phyloP scores from a whole-genome alignment of 441 rosid species.

The Adansonia grandidieri region DNA sequence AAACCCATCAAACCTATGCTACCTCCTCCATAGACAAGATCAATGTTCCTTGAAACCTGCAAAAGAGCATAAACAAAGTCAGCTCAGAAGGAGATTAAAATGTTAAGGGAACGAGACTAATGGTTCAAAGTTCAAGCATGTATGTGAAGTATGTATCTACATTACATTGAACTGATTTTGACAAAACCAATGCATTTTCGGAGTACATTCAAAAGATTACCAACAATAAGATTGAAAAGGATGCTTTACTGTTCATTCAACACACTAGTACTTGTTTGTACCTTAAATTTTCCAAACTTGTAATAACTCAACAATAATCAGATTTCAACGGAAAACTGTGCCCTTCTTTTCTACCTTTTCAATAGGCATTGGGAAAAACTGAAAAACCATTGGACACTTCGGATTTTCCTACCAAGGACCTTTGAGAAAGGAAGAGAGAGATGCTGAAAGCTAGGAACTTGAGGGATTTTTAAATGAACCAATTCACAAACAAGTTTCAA shows the following conservation, averaged over 20 bases:
- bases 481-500: constrained; percentile 31
- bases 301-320: background rate
- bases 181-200: constrained; percentile 30
- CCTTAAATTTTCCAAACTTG: constrained; percentile 19
- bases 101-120: constrained; percentile 14
- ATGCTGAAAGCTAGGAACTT: constrained; percentile 17
- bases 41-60: constrained; percentile 89
- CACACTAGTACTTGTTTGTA: constrained; percentile 2
- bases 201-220: constrained; percentile 21
- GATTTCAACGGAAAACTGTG: background rate
- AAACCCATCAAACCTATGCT: constrained; percentile 94
- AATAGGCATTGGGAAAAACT: constrained; percentile 16
- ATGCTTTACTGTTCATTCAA: constrained; percentile 22
- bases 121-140: constrained; percentile 20
- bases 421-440: background rate
- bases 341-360: background rate
- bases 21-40: constrained; percentile 95
- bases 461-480: constrained; percentile 16
- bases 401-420: constrained; percentile 15
- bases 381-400: background rate
- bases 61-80: constrained; percentile 29
- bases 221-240: constrained; percentile 5
- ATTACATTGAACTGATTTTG: constrained; percentile 8
- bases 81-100: constrained; percentile 22
- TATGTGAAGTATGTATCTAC: background rate